phyloP scores from a whole-genome alignment of 2,329 filamentous ascomycete species.

The Colletotrichum sp. region DNA sequence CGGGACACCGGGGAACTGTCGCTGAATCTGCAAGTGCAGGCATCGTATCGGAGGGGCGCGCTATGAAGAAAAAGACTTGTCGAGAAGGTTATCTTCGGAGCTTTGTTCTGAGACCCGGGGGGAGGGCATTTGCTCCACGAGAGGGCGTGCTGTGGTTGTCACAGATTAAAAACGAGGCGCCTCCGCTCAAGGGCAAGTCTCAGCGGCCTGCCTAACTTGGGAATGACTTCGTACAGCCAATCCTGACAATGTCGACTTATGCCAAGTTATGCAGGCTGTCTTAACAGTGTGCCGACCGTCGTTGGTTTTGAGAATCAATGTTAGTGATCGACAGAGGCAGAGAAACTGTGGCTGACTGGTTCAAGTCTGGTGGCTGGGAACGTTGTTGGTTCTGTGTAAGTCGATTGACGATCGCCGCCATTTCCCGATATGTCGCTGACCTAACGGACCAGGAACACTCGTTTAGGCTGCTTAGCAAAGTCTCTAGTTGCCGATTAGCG shows the following conservation, averaged over 20 bases:
- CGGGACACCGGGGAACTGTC: background rate
- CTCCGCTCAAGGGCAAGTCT: background rate
- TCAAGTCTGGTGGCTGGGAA: background rate
- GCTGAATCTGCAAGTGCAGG: slow-evolving; percentile 7
- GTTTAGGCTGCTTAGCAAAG: background rate
- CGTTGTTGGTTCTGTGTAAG: background rate
- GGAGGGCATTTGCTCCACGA: background rate
- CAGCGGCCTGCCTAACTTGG: background rate
- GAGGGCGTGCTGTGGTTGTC: background rate
- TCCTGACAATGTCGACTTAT: background rate
- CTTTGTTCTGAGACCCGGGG: slow-evolving; percentile 7
- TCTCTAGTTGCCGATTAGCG: background rate
- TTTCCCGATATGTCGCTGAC: background rate
- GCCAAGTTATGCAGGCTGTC: background rate
- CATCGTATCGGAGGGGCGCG: background rate
- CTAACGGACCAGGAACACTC: background rate
- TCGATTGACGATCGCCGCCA: background rate
- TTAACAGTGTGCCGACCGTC: background rate
- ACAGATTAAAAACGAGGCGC: slow-evolving; percentile 1
- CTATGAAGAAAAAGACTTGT: background rate
- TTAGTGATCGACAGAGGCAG: background rate
- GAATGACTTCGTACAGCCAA: background rate
- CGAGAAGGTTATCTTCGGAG: slow-evolving; percentile 16
- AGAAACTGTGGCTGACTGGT: background rate
- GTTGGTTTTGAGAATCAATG: background rate